These are phyloP conservation scores for Syzygium syzygioides DNA, from an alignment of 441 rosid genomes.

Conservation along the genomic window DNA sequence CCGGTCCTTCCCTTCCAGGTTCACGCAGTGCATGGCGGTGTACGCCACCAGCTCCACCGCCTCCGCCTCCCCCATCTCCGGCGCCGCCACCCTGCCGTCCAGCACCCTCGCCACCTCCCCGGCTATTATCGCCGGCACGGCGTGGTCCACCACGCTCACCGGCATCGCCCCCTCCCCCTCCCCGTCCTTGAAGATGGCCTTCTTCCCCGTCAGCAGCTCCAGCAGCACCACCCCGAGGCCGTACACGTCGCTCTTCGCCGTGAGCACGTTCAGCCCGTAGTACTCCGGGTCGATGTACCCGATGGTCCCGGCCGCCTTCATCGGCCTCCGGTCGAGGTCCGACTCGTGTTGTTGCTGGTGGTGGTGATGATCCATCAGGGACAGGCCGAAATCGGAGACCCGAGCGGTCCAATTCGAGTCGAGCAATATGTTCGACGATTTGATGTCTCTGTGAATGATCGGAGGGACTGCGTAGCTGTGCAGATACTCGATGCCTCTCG, in stretches of 20 bases:
- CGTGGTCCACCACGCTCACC: slow-evolving; percentile 9
- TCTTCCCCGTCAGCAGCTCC: slow-evolving; percentile 15
- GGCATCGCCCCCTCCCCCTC: slow-evolving; percentile 6
- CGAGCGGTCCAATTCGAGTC: slow-evolving; percentile 13
- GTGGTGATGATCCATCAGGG: slow-evolving; percentile 2
- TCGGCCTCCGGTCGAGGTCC: background rate
- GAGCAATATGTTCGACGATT: slow-evolving; percentile 13
- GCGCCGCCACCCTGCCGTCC: slow-evolving; percentile 4
- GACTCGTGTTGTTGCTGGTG: background rate
- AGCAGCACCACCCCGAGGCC: slow-evolving; percentile 15
- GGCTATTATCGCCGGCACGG: slow-evolving; percentile 4
- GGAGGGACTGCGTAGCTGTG: slow-evolving; percentile 12
- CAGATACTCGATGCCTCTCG: slow-evolving; percentile 15
- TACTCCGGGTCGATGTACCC: slow-evolving; percentile 17
- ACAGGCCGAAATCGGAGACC: slow-evolving; percentile 15
- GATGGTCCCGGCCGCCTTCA: slow-evolving; percentile 11
- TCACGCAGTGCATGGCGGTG: slow-evolving; percentile 76
- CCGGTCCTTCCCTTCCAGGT: slow-evolving; percentile 70
- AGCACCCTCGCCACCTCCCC: slow-evolving; percentile 9
- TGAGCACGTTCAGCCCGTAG: slow-evolving; percentile 10
- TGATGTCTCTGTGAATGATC: slow-evolving; percentile 17
- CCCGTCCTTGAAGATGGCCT: slow-evolving; percentile 9
- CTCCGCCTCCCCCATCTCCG: slow-evolving; percentile 7
- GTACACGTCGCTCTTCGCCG: slow-evolving; percentile 15
- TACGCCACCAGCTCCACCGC: slow-evolving; percentile 82